Conservation (phyloP, 2,329 filamentous ascomycete genomes). For the Aspergillus sp. region DNA sequence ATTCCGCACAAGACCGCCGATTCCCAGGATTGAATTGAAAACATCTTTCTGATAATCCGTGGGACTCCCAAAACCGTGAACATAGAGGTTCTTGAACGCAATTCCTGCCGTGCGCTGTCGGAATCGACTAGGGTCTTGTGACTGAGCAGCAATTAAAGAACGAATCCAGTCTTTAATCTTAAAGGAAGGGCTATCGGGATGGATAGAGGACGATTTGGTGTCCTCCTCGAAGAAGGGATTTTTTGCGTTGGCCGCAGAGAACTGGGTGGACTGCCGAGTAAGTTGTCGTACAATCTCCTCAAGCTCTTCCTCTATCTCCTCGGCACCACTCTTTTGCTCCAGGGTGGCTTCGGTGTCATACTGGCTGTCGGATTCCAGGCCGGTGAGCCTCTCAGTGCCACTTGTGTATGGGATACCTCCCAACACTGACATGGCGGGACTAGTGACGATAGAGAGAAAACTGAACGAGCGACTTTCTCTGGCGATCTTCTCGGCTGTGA, state of each 20-base stretch:
- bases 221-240: slow-evolving; percentile 19
- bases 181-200: slow-evolving; percentile 20
- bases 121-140: slow-evolving; percentile 16
- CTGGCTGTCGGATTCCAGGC: background rate
- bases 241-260: slow-evolving; percentile 12
- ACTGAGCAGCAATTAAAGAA: slow-evolving; percentile 17
- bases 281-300: slow-evolving; percentile 13
- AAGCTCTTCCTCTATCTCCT: slow-evolving; percentile 4
- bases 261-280: slow-evolving; percentile 19
- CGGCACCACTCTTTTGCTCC: background rate
- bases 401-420: background rate
- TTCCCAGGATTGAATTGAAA: background rate
- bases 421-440: background rate
- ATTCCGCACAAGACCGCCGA: background rate
- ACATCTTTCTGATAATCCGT: slow-evolving; percentile 30
- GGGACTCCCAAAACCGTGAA: slow-evolving; percentile 36
- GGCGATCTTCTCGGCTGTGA: background rate
- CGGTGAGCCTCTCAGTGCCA: too few species aligned
- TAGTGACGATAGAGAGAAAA: background rate
- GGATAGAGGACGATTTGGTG: slow-evolving; percentile 16
- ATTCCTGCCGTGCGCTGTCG: slow-evolving; percentile 5
- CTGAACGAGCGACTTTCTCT: background rate
- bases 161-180: slow-evolving; percentile 19
- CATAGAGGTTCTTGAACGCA: slow-evolving; percentile 31
- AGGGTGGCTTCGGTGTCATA: background rate